Evolutionary conservation across 2,329 filamentous ascomycete species (phyloP).

Genomic region (Knoxdaviesia capensis): DNA sequence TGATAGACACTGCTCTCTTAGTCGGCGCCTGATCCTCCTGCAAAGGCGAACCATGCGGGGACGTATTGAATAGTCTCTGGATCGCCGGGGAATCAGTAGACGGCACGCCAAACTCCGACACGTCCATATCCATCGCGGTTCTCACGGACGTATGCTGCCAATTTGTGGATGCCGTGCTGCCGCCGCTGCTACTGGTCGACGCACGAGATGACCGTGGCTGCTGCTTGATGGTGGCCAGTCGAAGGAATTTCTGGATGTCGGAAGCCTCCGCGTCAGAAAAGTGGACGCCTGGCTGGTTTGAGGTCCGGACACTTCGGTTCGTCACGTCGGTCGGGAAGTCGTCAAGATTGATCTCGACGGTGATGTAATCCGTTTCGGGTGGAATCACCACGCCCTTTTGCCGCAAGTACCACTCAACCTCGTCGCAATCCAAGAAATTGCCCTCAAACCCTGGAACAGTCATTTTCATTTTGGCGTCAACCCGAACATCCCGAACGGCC

Average conservation of each 20-base stretch:
- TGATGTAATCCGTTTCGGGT: slow-evolving; percentile 36
- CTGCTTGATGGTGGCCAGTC: neutral
- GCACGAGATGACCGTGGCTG: neutral
- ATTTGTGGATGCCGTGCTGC: neutral
- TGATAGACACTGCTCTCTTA: slow-evolving; percentile 10
- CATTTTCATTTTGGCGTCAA: slow-evolving; percentile 28
- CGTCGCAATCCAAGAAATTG: slow-evolving; percentile 57
- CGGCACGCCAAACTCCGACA: slow-evolving; percentile 1
- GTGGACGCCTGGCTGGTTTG: neutral
- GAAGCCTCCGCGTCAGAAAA: neutral
- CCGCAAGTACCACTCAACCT: slow-evolving; percentile 55
- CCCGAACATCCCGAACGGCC: slow-evolving; percentile 17
- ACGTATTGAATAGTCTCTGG: neutral
- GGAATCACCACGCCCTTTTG: slow-evolving; percentile 43
- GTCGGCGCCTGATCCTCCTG: slow-evolving; percentile 10
- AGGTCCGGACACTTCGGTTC: neutral
- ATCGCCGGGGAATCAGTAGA: neutral
- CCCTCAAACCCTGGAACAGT: slow-evolving; percentile 45
- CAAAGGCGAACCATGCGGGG: slow-evolving; percentile 4
- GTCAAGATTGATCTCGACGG: slow-evolving; percentile 30
- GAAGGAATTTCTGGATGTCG: neutral
- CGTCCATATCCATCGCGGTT: neutral
- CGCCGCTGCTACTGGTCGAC: neutral
- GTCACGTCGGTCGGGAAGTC: slow-evolving; percentile 14
- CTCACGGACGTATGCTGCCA: neutral